Base-by-base conservation (phyloP, 2,329 filamentous ascomycete species). In the Neocatenulostroma microsporum region DNA sequence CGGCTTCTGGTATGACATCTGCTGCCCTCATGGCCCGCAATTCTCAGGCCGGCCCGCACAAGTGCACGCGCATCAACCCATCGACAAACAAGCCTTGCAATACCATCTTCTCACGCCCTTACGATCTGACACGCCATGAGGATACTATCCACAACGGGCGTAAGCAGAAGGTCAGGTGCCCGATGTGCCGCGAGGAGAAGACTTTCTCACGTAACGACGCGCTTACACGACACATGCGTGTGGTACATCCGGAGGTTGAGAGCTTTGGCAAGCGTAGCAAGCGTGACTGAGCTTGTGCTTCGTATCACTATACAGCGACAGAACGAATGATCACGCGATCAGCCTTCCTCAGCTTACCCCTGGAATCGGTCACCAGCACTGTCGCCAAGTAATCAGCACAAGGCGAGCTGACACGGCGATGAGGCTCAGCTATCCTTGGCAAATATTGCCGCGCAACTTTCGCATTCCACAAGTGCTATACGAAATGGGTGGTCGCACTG, bases 201-300 rank as follows among this genome's bases (percentile, higher is more conserved):
- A 93, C 86, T 0, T 98, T 98, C 57, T 94, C 87, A 51, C 79
- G 91, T 40, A 91, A 89, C 46, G 91, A 98, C 66, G 91, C 91
- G 1, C 71, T 96, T 31, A 96, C 89, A 11, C 73, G 91, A 42
- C 91, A 98, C 59, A 93, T 94, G 73, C 79, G 87, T 23, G 88
- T 95, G 32, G 89, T 93, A 46, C 89, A 95, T 61, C 88, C 89
- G 0, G 85, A 94, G 44, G 74, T 89, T 38, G 82, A 88, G 45
- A 80, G 84, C 50, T 80, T 82, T n/a, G 82, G 84, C 50, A 82
- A 80, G 62, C 62, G 69, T 44, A 60, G 64, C 10, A 29, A 39
- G 29, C 25, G 31, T 30, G 37, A 30, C 17, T n/a, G n/a, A n/a
- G n/a, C n/a, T n/a, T n/a, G n/a, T n/a, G n/a, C n/a, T n/a, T n/a